These are phyloP conservation scores for Melastoma malabathricum DNA, from an alignment of 345 rosid species.

Conservation along the genomic window DNA sequence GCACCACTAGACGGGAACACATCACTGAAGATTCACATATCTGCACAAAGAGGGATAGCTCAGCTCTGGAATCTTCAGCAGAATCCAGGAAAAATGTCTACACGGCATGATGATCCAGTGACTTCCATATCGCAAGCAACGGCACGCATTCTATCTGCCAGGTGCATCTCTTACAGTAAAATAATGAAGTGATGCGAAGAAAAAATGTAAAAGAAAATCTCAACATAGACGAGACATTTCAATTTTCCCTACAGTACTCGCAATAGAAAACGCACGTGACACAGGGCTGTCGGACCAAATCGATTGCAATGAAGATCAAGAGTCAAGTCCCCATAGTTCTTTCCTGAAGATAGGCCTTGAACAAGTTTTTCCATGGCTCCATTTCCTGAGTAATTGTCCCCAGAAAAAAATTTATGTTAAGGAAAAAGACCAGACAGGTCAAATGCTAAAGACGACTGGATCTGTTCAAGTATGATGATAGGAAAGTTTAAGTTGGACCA, in stretches of 20 bases:
- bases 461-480: no score
- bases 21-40: conserved; percentile 87
- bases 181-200: no score
- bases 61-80: background rate
- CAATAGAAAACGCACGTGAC: conserved; percentile 42
- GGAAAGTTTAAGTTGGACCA: background rate
- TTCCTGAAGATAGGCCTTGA: conserved; percentile 55
- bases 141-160: no score
- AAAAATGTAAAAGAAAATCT: no score
- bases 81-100: background rate
- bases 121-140: no score
- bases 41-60: conserved; percentile 22
- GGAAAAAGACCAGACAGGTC: background rate
- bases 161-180: no score
- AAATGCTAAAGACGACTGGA: no score
- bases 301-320: conserved; percentile 95
- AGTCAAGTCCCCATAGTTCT: conserved; percentile 65
- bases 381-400: conserved; percentile 41
- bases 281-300: conserved; percentile 85
- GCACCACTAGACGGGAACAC: conserved; percentile 72
- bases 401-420: no score
- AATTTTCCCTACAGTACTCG: no score
- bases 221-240: no score
- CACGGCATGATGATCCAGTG: background rate
- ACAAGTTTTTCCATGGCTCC: conserved; percentile 90